Percentiles rank a stretch among this genome's conserved stretches.
These are phyloP conservation scores for Cnidoscolus chayamansa DNA, from an alignment of 441 rosid genomes.

Conservation along the genomic window DNA sequence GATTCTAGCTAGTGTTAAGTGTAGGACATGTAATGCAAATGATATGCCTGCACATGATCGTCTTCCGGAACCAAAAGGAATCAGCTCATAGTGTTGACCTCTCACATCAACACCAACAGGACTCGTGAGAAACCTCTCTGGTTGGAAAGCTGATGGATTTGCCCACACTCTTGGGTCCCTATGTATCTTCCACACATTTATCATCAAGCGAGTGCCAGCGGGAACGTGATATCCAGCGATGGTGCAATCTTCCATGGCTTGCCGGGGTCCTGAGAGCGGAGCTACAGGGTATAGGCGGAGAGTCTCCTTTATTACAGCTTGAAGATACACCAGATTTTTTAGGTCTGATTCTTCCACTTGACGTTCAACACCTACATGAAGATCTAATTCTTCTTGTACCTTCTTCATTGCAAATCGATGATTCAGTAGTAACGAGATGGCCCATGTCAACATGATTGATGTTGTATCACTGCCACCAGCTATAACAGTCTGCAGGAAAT, in stretches of 20 bases:
- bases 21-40: slow-evolving; percentile 32
- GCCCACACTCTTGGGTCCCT: slow-evolving; percentile 45
- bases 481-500: slow-evolving; percentile 38
- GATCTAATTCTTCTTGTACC: slow-evolving; percentile 54
- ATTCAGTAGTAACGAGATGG: slow-evolving; percentile 32
- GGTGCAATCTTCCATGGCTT: slow-evolving; percentile 47
- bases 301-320: slow-evolving; percentile 52
- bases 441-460: slow-evolving; percentile 42
- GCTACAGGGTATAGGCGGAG: slow-evolving; percentile 52
- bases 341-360: slow-evolving; percentile 46
- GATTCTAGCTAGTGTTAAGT: slow-evolving; percentile 35
- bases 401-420: slow-evolving; percentile 37
- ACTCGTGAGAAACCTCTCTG: slow-evolving; percentile 39
- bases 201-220: slow-evolving; percentile 44
- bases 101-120: slow-evolving; percentile 27
- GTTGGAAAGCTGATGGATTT: slow-evolving; percentile 36
- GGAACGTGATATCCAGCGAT: slow-evolving; percentile 41
- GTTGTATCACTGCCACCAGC: slow-evolving; percentile 52
- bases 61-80: slow-evolving; percentile 44
- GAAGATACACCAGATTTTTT: slow-evolving; percentile 42
- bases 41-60: slow-evolving; percentile 36
- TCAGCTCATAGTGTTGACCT: slow-evolving; percentile 28
- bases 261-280: slow-evolving; percentile 47
- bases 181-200: slow-evolving; percentile 55
- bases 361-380: slow-evolving; percentile 42